Evolutionary conservation across 169 alveolate species (phyloP).

Genomic region (Plasmodium vinckei): DNA sequence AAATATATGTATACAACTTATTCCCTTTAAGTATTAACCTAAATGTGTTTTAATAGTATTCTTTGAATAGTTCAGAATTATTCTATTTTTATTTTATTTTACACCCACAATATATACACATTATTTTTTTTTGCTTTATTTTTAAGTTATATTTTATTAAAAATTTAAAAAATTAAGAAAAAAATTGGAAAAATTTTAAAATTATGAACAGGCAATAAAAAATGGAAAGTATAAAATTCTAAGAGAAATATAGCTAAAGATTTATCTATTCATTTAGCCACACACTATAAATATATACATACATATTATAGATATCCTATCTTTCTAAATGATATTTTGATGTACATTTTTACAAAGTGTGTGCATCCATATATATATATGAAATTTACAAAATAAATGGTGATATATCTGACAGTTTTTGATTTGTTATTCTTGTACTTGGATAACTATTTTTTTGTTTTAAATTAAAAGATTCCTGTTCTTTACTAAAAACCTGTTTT

Average conservation of each 20-base stretch:
- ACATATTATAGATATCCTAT: background rate
- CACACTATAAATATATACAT: background rate
- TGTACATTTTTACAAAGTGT: background rate
- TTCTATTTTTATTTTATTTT: slow-evolving; percentile 3
- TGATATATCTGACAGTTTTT: slow-evolving; percentile 55
- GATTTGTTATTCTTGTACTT: slow-evolving; percentile 15
- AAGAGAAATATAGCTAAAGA: slow-evolving; percentile 12
- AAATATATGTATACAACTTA: too few species aligned
- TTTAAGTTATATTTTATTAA: slow-evolving; percentile 21
- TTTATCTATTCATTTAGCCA: background rate
- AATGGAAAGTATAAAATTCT: slow-evolving; percentile 10
- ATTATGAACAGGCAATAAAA: slow-evolving; percentile 16
- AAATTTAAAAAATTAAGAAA: slow-evolving; percentile 14
- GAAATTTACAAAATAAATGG: slow-evolving; percentile 57
- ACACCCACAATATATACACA: background rate
- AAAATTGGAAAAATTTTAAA: slow-evolving; percentile 27
- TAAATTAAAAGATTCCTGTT: slow-evolving; percentile 21
- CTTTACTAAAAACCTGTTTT: slow-evolving; percentile 47
- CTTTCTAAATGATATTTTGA: too few species aligned
- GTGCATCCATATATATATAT: background rate
- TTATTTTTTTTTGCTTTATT: background rate
- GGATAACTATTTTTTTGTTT: slow-evolving; percentile 43
- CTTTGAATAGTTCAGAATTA: slow-evolving; percentile 20
- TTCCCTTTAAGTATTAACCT: too few species aligned
- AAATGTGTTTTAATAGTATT: background rate